phyloP scores from a whole-genome alignment of 2,329 filamentous ascomycete genomes.

The Aspergillus candidus region DNA sequence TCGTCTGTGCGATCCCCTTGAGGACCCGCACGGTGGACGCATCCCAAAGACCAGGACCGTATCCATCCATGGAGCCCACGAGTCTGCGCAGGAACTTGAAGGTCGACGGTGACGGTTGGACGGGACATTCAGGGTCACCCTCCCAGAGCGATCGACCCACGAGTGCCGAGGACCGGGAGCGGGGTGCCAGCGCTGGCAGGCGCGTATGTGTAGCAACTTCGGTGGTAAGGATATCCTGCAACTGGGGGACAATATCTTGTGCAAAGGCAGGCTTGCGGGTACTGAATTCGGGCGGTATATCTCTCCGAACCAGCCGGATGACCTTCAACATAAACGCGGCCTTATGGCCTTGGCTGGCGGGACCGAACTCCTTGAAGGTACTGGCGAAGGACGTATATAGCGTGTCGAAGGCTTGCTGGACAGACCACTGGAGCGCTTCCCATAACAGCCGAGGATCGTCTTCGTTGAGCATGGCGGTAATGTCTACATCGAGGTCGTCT shows the following conservation, averaged over 20 bases:
- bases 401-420: conserved; percentile 52
- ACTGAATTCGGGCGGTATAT: conserved; percentile 52
- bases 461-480: conserved; percentile 53
- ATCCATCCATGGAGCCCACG: conserved; percentile 59
- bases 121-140: conserved; percentile 65
- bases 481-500: conserved; percentile 32
- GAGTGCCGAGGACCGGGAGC: conserved; percentile 43
- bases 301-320: conserved; percentile 65
- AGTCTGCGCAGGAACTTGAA: conserved; percentile 67
- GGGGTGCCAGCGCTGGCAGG: conserved; percentile 6
- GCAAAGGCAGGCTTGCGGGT: conserved; percentile 47
- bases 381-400: conserved; percentile 43
- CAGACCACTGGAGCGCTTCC: conserved; percentile 51
- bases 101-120: conserved; percentile 67
- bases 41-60: conserved; percentile 78
- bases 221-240: conserved; percentile 58
- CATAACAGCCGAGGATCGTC: conserved; percentile 64
- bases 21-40: conserved; percentile 57
- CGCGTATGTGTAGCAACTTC: conserved; percentile 43
- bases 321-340: conserved; percentile 63
- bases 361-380: conserved; percentile 45
- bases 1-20: conserved; percentile 52
- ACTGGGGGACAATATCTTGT: conserved; percentile 52
- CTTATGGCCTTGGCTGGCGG: conserved; percentile 44
- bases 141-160: conserved; percentile 71